phyloP scores from a whole-genome alignment of 768 basidiomycete genomes.

The Lactarius hengduanensis region DNA sequence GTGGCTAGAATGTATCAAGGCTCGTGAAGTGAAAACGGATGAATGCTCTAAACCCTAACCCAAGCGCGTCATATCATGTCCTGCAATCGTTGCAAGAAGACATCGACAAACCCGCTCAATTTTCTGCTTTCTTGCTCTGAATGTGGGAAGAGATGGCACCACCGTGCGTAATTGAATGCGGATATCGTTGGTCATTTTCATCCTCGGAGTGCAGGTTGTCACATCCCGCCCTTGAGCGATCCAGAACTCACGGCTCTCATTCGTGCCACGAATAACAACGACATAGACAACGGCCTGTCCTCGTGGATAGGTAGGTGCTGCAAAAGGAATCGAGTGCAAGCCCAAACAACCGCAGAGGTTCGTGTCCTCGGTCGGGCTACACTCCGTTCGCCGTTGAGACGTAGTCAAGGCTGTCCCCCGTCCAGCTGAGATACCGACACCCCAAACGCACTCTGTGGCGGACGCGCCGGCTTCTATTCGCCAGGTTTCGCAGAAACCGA shows the following conservation, averaged over 20 bases:
- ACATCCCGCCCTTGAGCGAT: constrained; percentile 35
- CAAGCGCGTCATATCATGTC: constrained; percentile 33
- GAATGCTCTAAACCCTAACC: constrained; percentile 16
- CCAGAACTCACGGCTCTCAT: constrained; percentile 32
- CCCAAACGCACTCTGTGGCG: constrained; percentile 1
- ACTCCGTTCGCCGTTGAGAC: background rate
- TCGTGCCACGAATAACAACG: constrained; percentile 32
- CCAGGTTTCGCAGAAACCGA: background rate
- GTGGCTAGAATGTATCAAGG: background rate
- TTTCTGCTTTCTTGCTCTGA: constrained; percentile 38
- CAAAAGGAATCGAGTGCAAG: constrained; percentile 29
- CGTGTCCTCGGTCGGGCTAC: background rate
- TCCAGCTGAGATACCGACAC: background rate
- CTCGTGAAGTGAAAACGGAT: background rate
- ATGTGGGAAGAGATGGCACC: constrained; percentile 40
- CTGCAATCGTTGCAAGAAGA: constrained; percentile 28
- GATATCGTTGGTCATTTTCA: background rate
- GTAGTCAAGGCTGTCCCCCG: background rate
- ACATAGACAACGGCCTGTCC: constrained; percentile 31
- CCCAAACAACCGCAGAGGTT: constrained; percentile 19
- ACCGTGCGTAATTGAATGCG: constrained; percentile 29
- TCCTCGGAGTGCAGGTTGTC: constrained; percentile 33
- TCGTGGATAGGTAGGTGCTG: constrained; percentile 37
- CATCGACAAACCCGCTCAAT: constrained; percentile 29
- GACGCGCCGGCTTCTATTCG: background rate